Base-by-base conservation (phyloP, 495 filamentous ascomycete species). In the Apodospora peruviana region DNA sequence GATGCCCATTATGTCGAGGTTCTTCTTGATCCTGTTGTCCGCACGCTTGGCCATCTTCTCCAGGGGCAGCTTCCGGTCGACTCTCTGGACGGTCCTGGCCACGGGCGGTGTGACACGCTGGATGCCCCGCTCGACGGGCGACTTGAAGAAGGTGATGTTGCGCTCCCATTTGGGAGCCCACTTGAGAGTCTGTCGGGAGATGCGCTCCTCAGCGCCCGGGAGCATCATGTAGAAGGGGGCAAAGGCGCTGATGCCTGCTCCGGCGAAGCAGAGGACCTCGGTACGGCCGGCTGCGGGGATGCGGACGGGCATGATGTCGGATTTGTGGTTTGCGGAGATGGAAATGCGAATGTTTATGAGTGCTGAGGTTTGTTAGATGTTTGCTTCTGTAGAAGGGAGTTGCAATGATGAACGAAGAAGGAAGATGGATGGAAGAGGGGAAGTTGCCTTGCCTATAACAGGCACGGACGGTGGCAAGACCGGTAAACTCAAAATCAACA, bases 131-230 rank as follows among this genome's bases (percentile, higher is more conserved):
- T 68, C 66, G 22, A 68, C 67, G 20, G 71, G 71, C 20, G 60
- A 55, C 47, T 63, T 64, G 55, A 76, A 67, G 59, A 66, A 65
- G 11, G 57, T 69, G 54, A 71, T 75, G 64, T 71, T 75, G 42
- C 70, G 67, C 54, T 77, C 69, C 73, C 73, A 77, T 21, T 62
- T 63, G 8, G 73, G 73, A 7, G 73, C 73, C 73, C 73, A 77
- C 47, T 68, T 64, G 36, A 53, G 45, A 0, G 73, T 75, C 58
- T 73, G 70, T 1, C 53, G 43, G 14, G 65, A 61, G 17, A 77
- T 34, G 14, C 66, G 66, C 50, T 74, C 71, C 41, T 72, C 61
- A 43, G 70, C 71, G 40, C 71, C 71, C 14, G 73, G 73, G 10
- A 66, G 47, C 47, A 73, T 61, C 56, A 77, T 59, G 64, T 74